These are phyloP conservation scores for Fraxinus xanthoxyloides DNA, from an alignment of 305 asterid species.

Conservation along the genomic window DNA sequence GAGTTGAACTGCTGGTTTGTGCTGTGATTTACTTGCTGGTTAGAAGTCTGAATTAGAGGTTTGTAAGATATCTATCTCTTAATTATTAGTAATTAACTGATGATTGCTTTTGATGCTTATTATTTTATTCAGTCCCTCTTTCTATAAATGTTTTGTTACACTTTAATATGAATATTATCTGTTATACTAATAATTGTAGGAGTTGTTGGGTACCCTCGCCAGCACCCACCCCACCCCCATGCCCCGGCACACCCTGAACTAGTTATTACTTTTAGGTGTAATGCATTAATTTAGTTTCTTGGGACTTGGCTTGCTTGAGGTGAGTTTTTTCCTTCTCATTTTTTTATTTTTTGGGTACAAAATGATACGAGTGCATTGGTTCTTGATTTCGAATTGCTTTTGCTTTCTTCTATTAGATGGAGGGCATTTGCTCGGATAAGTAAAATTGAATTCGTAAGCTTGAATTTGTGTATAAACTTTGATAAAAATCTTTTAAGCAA, in stretches of 20 bases:
- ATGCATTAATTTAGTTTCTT: slow-evolving; percentile 8
- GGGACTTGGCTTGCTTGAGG: slow-evolving; percentile 15
- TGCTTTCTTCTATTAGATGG: slow-evolving; percentile 1
- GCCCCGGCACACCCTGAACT: neutral
- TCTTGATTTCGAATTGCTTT: neutral
- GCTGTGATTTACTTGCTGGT: slow-evolving; percentile 1
- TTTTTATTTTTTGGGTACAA: neutral
- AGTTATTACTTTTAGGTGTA: neutral
- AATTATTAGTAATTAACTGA: slow-evolving; percentile 2
- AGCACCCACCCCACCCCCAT: neutral
- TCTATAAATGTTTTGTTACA: slow-evolving; percentile 1
- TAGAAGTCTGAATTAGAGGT: neutral
- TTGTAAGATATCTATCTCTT: slow-evolving; percentile 6
- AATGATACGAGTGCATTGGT: neutral
- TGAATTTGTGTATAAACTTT: neutral
- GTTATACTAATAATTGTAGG: slow-evolving; percentile 18
- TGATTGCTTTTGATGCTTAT: neutral
- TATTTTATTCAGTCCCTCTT: slow-evolving; percentile 19
- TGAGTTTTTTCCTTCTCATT: neutral
- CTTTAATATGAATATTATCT: neutral
- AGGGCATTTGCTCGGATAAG: neutral
- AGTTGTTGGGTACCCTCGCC: neutral
- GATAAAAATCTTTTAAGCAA: neutral
- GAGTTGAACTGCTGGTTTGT: slow-evolving; percentile 17
- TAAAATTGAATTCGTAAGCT: neutral